phyloP scores from a whole-genome alignment of 371 early-diverging fungal species.

The Syncephalastrum contaminatum region DNA sequence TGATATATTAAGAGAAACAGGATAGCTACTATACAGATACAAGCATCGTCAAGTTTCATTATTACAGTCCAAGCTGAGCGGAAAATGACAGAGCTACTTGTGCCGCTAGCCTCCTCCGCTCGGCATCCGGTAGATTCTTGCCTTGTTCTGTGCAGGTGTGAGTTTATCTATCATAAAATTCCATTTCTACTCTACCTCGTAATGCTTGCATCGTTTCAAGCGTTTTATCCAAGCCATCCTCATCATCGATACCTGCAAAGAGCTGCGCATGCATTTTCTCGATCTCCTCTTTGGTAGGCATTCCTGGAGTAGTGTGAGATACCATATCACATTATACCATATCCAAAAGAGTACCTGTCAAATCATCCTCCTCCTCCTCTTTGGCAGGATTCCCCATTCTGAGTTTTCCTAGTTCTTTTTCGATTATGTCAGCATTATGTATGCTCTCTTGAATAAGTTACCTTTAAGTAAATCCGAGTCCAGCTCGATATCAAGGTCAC shows the following conservation, averaged over 20 bases:
- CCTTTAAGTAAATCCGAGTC: not conserved
- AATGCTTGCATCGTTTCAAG: conserved; percentile 52
- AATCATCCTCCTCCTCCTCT: conserved; percentile 34
- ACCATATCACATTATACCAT: too few species aligned
- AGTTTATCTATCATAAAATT: not conserved
- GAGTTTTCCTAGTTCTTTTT: conserved; percentile 1
- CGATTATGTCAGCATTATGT: too few species aligned
- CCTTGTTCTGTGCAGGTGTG: conserved; percentile 49
- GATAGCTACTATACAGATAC: too few species aligned
- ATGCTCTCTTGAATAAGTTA: not conserved
- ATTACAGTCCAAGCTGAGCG: conserved; percentile 39
- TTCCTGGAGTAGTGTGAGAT: conserved; percentile 11
- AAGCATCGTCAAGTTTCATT: not conserved
- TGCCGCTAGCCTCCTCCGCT: conserved; percentile 63
- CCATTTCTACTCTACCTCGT: conserved; percentile 40
- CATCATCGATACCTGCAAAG: conserved; percentile 61
- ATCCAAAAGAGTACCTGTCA: conserved; percentile 36
- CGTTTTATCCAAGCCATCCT: conserved; percentile 67
- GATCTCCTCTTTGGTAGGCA: conserved; percentile 50
- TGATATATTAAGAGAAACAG: too few species aligned
- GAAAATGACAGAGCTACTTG: conserved; percentile 68
- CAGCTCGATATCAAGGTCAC: conserved; percentile 2
- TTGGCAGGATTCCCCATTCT: not conserved
- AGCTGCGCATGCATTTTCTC: conserved; percentile 50
- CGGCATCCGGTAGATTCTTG: conserved; percentile 53